Evolutionary conservation across 176 grass and related monocot species (phyloP).

Genomic region (Triticum dicoccoides): DNA sequence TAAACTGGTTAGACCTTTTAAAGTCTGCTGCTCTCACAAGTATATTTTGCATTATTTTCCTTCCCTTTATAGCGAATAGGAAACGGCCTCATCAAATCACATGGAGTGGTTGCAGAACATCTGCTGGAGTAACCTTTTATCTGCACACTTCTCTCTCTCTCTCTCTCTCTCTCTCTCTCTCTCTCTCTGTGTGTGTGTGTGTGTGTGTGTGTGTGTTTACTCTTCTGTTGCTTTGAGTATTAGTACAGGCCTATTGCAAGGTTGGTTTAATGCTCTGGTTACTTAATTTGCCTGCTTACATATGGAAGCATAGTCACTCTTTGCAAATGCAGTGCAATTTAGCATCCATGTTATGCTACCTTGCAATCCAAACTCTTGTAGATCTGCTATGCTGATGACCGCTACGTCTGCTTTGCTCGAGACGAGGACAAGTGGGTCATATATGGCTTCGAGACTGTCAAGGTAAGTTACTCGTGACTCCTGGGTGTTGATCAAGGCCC

Average conservation of each 20-base stretch:
- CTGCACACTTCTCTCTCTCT: background rate
- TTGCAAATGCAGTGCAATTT: background rate
- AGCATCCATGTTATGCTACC: background rate
- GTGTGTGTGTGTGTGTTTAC: background rate
- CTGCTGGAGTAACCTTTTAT: background rate
- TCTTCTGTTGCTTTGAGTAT: background rate
- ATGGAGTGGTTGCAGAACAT: background rate
- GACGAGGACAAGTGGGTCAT: slow-evolving; percentile 23
- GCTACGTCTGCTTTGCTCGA: slow-evolving; percentile 21
- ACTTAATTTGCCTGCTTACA: background rate
- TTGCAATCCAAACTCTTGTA: slow-evolving; percentile 2
- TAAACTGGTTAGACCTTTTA: background rate
- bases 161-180: background rate
- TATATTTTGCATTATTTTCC: background rate
- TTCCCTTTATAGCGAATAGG: background rate
- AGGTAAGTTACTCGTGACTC: background rate
- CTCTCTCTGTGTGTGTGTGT: background rate
- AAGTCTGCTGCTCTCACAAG: background rate
- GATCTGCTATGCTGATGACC: background rate
- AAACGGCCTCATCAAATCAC: background rate
- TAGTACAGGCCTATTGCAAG: background rate
- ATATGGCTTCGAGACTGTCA: background rate
- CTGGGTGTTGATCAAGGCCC: background rate
- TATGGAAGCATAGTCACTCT: background rate
- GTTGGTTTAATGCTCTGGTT: background rate